Percentiles rank a stretch among this genome's conserved stretches.
These are phyloP conservation scores for Xylariales sp. DNA, from an alignment of 2,329 filamentous ascomycete genomes.

Conservation along the genomic window DNA sequence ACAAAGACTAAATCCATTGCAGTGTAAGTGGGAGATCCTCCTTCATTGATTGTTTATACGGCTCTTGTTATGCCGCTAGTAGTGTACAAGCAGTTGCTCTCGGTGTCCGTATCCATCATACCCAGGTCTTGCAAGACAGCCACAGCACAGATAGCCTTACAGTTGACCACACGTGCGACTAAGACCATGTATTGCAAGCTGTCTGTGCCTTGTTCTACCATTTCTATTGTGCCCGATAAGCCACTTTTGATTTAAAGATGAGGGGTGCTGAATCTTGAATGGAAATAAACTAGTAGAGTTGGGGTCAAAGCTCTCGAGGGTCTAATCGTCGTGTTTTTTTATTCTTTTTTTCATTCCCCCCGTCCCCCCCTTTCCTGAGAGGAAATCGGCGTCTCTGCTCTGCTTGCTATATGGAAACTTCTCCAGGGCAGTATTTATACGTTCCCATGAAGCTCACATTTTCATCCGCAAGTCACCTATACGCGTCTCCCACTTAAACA, in stretches of 20 bases:
- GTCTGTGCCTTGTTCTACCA: neutral
- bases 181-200: conserved; percentile 6
- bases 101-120: neutral
- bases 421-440: neutral
- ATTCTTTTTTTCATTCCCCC: too few relatives aligned
- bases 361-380: too few relatives aligned
- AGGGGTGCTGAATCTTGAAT: neutral
- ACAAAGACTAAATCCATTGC: conserved; percentile 1
- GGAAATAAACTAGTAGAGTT: neutral
- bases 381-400: too few relatives aligned
- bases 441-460: neutral
- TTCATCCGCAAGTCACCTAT: neutral
- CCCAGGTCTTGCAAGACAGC: conserved; percentile 2
- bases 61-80: neutral
- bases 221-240: conserved; percentile 1
- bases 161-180: neutral
- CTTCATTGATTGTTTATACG: neutral
- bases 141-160: conserved; percentile 1
- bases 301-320: conserved; percentile 8
- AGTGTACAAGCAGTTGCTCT: conserved; percentile 3
- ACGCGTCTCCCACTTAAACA: neutral
- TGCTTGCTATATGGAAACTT: neutral
- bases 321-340: neutral
- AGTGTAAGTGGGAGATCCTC: conserved; percentile 19
- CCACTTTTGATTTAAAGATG: neutral